phyloP scores from a whole-genome alignment of 2,329 filamentous ascomycete species.

The Nannizziopsis arthrosporioides region DNA sequence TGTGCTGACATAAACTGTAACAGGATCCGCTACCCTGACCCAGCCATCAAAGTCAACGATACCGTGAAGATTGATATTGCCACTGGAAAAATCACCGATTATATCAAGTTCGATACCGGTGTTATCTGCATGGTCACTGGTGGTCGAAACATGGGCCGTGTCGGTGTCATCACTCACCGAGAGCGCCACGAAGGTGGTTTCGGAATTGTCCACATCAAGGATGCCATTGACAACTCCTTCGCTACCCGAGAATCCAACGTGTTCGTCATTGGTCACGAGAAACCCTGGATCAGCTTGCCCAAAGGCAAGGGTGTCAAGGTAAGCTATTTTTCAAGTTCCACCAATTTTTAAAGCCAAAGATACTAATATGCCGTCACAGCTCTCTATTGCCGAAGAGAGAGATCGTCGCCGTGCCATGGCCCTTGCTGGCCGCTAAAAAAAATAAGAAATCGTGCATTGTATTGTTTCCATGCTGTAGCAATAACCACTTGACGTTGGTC shows the following conservation, averaged over 20 bases:
- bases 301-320: constrained; percentile 99
- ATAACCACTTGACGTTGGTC: not conserved
- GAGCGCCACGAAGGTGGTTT: constrained; percentile 99
- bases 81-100: constrained; percentile 96
- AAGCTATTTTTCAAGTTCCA: constrained; percentile 18
- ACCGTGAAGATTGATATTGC: constrained; percentile 97
- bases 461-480: not conserved
- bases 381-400: constrained; percentile 97
- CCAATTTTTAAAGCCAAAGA: not conserved
- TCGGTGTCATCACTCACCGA: constrained; percentile 99
- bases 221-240: constrained; percentile 99
- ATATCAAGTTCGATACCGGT: constrained; percentile 97
- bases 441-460: constrained; percentile 2
- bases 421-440: constrained; percentile 40
- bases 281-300: constrained; percentile 98
- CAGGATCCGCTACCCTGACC: constrained; percentile 99
- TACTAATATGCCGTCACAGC: constrained; percentile 38
- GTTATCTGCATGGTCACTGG: constrained; percentile 97
- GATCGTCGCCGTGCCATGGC: constrained; percentile 78
- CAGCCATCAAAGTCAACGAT: constrained; percentile 98
- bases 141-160: constrained; percentile 99
- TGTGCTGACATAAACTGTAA: constrained; percentile 28
- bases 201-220: constrained; percentile 99
- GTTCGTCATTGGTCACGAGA: constrained; percentile 96
- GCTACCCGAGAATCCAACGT: constrained; percentile 99